These are phyloP conservation scores for Neobulgaria alba DNA, from an alignment of 2,329 filamentous ascomycete genomes.

Conservation along the genomic window DNA sequence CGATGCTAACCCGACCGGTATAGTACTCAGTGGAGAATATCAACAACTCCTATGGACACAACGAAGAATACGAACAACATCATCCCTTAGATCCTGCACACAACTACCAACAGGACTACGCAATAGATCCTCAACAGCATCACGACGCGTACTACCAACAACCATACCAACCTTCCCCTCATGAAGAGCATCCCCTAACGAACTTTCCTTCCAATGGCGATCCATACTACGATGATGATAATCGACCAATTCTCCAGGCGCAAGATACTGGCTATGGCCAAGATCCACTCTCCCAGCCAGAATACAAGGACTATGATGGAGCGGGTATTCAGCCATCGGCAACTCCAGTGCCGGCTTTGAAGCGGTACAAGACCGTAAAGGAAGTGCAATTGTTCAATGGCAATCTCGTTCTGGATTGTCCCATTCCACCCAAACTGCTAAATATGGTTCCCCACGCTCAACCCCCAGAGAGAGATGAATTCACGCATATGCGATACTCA, in stretches of 20 bases:
- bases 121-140: slow-evolving; percentile 73
- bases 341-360: slow-evolving; percentile 53
- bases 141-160: slow-evolving; percentile 82
- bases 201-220: slow-evolving; percentile 17
- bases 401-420: slow-evolving; percentile 94
- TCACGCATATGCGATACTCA: slow-evolving; percentile 87
- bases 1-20: slow-evolving; percentile 11
- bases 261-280: slow-evolving; percentile 43
- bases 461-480: slow-evolving; percentile 73
- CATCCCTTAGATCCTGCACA: slow-evolving; percentile 38
- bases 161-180: slow-evolving; percentile 59
- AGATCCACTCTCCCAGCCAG: slow-evolving; percentile 41
- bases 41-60: slow-evolving; percentile 52
- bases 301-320: slow-evolving; percentile 38
- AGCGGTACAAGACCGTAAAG: slow-evolving; percentile 97
- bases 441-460: slow-evolving; percentile 36
- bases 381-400: slow-evolving; percentile 96
- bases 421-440: slow-evolving; percentile 79
- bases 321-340: slow-evolving; percentile 34
- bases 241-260: slow-evolving; percentile 65
- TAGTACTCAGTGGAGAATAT: slow-evolving; percentile 67
- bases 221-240: slow-evolving; percentile 39
- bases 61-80: slow-evolving; percentile 49
- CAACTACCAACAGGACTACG: slow-evolving; percentile 56
- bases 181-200: slow-evolving; percentile 26